These are phyloP conservation scores for Rubia balearica DNA, from an alignment of 305 asterid species.

Conservation along the genomic window DNA sequence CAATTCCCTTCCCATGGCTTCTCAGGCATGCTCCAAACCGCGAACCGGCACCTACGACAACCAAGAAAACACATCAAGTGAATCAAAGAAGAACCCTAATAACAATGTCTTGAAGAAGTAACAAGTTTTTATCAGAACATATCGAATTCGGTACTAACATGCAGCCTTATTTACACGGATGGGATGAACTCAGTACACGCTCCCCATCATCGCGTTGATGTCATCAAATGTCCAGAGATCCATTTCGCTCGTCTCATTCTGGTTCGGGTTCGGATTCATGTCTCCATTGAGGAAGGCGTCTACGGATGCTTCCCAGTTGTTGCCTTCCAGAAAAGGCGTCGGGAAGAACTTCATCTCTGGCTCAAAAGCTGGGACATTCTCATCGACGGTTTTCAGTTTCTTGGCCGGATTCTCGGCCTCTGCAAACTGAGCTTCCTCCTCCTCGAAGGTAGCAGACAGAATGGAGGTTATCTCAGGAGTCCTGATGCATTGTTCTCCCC, in stretches of 20 bases:
- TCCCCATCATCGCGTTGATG: conserved; percentile 49
- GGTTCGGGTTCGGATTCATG: conserved; percentile 35
- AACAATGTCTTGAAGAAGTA: background rate
- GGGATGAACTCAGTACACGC: conserved; percentile 39
- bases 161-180: conserved; percentile 74
- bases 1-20: conserved; percentile 47
- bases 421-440: conserved; percentile 34
- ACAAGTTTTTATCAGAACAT: background rate
- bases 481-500: conserved; percentile 59
- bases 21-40: conserved; percentile 36
- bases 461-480: conserved; percentile 81
- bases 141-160: conserved; percentile 27
- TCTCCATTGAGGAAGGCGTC: conserved; percentile 68
- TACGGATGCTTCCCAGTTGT: conserved; percentile 71
- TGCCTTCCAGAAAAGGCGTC: conserved; percentile 49
- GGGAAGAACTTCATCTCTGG: conserved; percentile 63
- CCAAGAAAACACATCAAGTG: conserved; percentile 7
- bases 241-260: conserved; percentile 46
- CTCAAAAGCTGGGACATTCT: conserved; percentile 44
- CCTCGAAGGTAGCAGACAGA: conserved; percentile 51
- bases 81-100: background rate
- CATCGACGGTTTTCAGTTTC: conserved; percentile 41
- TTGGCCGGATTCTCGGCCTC: conserved; percentile 43
- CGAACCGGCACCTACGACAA: conserved; percentile 38
- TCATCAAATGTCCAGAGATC: conserved; percentile 82